These are phyloP conservation scores for Leccinum solheimii DNA, from an alignment of 1,284 basidiomycete genomes.

Conservation along the genomic window DNA sequence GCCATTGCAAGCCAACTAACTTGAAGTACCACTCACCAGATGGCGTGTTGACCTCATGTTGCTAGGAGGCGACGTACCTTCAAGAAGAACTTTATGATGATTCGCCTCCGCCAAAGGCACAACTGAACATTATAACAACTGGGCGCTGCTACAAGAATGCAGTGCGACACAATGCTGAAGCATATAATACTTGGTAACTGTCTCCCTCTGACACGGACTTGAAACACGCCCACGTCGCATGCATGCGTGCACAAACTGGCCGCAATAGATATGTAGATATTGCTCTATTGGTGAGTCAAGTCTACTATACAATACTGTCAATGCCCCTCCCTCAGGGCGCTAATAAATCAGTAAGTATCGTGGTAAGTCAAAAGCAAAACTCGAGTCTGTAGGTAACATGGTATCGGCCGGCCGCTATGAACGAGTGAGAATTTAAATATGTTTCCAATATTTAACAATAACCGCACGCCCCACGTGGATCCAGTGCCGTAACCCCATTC, in stretches of 20 bases:
- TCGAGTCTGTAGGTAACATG: neutral
- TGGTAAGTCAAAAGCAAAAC: neutral
- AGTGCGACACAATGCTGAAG: neutral
- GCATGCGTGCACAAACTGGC: neutral
- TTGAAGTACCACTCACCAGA: neutral
- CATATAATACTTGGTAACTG: neutral
- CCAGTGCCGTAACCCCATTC: slow-evolving; percentile 45
- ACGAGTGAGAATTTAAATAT: neutral
- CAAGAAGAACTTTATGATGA: neutral
- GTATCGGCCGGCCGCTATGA: neutral
- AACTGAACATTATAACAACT: neutral
- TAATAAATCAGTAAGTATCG: neutral
- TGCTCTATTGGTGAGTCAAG: neutral
- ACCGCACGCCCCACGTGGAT: slow-evolving; percentile 29
- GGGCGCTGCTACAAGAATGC: neutral
- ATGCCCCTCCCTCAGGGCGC: neutral
- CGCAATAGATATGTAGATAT: neutral
- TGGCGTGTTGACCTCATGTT: neutral
- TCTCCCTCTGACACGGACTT: neutral
- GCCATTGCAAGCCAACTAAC: neutral
- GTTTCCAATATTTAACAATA: neutral
- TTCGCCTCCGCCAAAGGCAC: neutral
- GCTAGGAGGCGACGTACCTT: neutral
- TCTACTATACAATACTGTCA: neutral
- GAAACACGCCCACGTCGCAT: neutral